Conservation (phyloP, 2,329 filamentous ascomycete genomes). For the Pestalotiopsis sp. region DNA sequence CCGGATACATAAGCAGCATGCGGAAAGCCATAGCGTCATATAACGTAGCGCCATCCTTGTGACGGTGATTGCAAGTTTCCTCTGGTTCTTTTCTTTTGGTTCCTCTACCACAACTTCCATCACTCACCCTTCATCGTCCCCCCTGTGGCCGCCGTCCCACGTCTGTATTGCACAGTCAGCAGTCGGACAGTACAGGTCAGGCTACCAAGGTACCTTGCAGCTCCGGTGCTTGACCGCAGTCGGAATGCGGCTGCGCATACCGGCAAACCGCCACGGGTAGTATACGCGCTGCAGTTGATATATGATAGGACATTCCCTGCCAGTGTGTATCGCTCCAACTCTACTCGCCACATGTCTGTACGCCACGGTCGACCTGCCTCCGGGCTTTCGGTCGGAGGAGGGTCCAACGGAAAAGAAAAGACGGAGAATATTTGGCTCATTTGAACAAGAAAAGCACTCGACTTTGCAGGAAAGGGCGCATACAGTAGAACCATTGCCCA, state of each 20-base stretch:
- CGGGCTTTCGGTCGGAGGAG: no score
- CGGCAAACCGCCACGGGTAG: not conserved
- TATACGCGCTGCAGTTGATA: not conserved
- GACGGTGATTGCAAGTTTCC: not conserved
- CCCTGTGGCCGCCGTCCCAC: not conserved
- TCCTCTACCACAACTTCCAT: not conserved
- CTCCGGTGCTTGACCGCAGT: not conserved
- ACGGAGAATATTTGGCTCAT: not conserved
- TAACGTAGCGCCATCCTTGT: no score
- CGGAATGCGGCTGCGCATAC: not conserved
- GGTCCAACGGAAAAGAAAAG: not conserved
- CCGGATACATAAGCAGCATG: no score
- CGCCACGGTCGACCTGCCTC: not conserved
- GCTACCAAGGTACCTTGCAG: not conserved
- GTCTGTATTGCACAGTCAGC: not conserved
- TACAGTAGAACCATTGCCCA: no score
- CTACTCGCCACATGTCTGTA: not conserved
- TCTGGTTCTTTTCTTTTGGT: not conserved
- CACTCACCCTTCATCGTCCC: not conserved
- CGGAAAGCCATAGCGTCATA: no score
- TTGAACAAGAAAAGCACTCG: no score
- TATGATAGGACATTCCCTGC: not conserved
- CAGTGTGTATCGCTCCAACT: not conserved
- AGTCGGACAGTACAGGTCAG: no score
- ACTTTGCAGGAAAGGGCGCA: no score